Conservation (phyloP, 495 filamentous ascomycete species). For the Trypethelium eluteriae region DNA sequence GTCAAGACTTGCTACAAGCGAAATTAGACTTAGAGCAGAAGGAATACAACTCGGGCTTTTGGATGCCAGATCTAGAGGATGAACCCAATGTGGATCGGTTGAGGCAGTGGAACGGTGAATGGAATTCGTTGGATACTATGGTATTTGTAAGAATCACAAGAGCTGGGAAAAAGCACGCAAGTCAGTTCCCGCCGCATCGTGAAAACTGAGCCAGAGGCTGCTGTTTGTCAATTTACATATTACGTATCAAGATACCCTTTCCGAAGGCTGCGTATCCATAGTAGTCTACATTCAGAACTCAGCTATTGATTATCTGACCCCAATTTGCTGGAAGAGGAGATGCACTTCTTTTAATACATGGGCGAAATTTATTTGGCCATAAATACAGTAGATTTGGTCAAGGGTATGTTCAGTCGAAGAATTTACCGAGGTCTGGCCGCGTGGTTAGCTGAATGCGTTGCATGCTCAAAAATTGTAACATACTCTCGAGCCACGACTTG, state of each 20-base stretch:
- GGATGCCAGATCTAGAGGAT: conserved; percentile 57
- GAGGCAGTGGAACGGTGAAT: conserved; percentile 54
- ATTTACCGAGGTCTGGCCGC: neutral
- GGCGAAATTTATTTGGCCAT: neutral
- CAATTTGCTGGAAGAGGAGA: neutral
- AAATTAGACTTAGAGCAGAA: conserved; percentile 61
- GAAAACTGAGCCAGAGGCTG: neutral
- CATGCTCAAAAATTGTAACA: neutral
- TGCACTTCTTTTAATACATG: conserved; percentile 3
- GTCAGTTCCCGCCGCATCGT: conserved; percentile 34
- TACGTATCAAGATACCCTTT: neutral
- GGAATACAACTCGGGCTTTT: conserved; percentile 79
- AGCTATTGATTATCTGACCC: neutral
- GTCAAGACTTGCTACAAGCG: conserved; percentile 68
- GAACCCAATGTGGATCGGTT: conserved; percentile 47
- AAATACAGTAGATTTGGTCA: neutral
- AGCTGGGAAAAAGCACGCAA: conserved; percentile 27
- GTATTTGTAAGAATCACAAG: conserved; percentile 42
- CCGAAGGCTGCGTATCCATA: conserved; percentile 7
- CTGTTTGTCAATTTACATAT: neutral
- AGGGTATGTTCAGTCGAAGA: neutral
- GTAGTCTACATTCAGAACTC: neutral
- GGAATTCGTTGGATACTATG: conserved; percentile 51
- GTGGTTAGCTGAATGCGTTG: neutral
- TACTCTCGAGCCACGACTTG: conserved; percentile 59